Evolutionary conservation across 2,329 filamentous ascomycete genomes (phyloP), one percentile per base, ranked within the genome.

Genomic region (Talaromyces piceae): DNA sequence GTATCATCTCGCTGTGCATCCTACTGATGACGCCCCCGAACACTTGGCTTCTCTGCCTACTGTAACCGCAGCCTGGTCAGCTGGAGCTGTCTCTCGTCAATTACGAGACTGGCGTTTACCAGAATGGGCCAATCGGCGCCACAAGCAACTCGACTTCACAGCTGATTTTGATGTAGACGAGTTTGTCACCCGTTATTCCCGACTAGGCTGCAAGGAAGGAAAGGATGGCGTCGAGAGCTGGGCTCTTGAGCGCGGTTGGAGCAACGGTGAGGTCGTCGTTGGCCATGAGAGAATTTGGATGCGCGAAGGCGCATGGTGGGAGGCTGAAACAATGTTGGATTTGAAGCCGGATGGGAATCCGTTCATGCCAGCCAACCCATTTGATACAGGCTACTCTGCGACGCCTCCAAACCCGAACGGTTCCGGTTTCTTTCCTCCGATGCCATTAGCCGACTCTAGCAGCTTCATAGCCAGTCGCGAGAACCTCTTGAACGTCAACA

Each of bases 91-190:
- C 0, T 98, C 93, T 2, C 85, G 90, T 52, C 93, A 98, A 68
- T 80, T 98, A 16, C 87, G 93, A 16, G 82, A 90, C 2, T 98
- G 93, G 91, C 82, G 93, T 61, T 76, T 98, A 13, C 87, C 93
- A 0, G 93, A 98, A 67, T 98, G 93, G 93, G 88, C 91, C 1
- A 98, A 97, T 65, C 84, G 91, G 51, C 82, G 93, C 46, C 94
- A 91, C 67, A 89, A 88, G 66, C 83, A 86, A 61, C 81, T 97
- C 2, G 93, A 98, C 65, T 98, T 95, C 68, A 98, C 93, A 0
- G 89, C 91, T 1, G 93, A 98, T 63, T 98, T 97, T 59, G 93
- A 98, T 61, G 75, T 91, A 4, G 88, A 95, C 13, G 93, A 98
- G 66, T 97, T 98, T 61, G 80, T 84, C 18, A 83, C 85, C 59